Conservation (phyloP, 2,329 filamentous ascomycete genomes). For the Colletotrichum tamarilloi region DNA sequence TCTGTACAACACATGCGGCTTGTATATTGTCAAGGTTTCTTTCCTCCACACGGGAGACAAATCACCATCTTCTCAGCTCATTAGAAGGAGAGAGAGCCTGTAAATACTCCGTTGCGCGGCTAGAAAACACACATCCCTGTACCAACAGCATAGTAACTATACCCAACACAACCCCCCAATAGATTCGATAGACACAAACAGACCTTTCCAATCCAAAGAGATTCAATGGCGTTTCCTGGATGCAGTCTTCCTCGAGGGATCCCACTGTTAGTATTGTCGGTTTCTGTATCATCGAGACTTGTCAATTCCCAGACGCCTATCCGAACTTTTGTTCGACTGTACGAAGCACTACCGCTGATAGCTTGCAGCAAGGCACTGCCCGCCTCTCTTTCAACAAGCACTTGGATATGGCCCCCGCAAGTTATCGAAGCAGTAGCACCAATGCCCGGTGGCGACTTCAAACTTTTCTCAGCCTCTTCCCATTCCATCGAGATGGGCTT, state of each 20-base stretch:
- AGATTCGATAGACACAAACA: neutral
- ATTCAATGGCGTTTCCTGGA: neutral
- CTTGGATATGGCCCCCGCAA: neutral
- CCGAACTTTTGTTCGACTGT: neutral
- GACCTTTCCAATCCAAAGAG: neutral
- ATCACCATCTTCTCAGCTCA: conserved; percentile 22
- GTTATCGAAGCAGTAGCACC: neutral
- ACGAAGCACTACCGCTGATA: neutral
- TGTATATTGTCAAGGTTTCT: conserved; percentile 6
- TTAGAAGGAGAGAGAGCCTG: neutral
- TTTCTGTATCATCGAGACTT: neutral
- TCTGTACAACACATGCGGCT: neutral
- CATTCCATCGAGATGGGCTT: neutral
- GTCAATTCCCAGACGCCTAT: neutral
- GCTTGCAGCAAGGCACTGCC: neutral
- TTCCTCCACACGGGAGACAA: neutral
- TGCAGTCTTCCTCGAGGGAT: neutral
- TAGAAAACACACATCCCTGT: neutral
- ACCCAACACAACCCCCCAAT: neutral
- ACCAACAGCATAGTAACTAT: neutral
- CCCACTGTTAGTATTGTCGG: neutral
- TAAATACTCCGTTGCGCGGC: neutral
- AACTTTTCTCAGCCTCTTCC: neutral
- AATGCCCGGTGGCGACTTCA: neutral
- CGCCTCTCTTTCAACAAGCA: neutral